Percentiles rank a stretch among this genome's conserved stretches.
phyloP scores from a whole-genome alignment of 441 rosid genomes.

The Populus tomentosa region DNA sequence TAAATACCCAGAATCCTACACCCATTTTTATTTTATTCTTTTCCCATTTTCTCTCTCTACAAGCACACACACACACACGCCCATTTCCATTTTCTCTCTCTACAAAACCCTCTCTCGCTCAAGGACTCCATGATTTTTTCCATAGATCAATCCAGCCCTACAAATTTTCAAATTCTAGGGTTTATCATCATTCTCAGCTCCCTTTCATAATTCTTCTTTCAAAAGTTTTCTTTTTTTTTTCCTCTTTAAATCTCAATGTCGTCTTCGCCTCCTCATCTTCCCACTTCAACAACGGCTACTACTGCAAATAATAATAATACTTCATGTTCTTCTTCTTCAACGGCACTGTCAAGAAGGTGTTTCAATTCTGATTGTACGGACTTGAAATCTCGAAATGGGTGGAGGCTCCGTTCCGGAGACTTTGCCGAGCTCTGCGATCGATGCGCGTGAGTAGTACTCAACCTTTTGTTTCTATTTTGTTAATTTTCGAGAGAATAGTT shows the following conservation, averaged over 20 bases:
- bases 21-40: background rate
- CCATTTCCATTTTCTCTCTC: background rate
- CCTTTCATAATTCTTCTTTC: background rate
- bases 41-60: background rate
- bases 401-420: slow-evolving; percentile 85
- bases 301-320: background rate
- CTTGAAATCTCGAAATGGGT: slow-evolving; percentile 67
- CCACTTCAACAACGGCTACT: background rate
- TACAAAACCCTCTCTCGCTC: background rate
- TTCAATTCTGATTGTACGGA: slow-evolving; percentile 72
- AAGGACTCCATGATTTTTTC: background rate
- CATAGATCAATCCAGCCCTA: background rate
- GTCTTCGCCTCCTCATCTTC: slow-evolving; percentile 2
- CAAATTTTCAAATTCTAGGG: background rate
- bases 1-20: background rate
- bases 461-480: background rate
- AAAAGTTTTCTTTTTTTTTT: background rate
- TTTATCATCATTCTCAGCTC: background rate
- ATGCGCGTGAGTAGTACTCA: slow-evolving; percentile 65
- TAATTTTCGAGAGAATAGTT: slow-evolving; percentile 1
- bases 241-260: slow-evolving; percentile 2
- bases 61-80: background rate
- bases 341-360: slow-evolving; percentile 50
- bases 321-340: slow-evolving; percentile 11
- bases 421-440: slow-evolving; percentile 87